Evolutionary conservation across 345 rosid species (phyloP), one percentile per base, ranked within the genome.

Genomic region (Clarkia xantiana): DNA sequence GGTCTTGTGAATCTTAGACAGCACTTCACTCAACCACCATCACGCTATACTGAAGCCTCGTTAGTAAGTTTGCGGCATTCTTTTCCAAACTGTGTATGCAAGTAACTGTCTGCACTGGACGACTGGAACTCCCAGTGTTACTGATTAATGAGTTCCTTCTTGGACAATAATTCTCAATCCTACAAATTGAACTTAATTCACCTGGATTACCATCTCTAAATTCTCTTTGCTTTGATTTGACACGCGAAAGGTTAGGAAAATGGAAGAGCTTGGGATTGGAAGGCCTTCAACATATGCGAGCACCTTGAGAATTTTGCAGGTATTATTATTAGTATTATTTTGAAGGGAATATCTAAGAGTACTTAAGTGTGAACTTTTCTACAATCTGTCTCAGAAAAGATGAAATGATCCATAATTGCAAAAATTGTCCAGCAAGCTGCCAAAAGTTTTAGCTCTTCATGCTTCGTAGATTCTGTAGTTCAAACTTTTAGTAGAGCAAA

Each of bases 221-320:
- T 12, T 16, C 14, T 10, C 9, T 18, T 25, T 12, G 8, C 40
- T 44, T 18, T 56, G 45, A 22, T 42, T 15, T 15, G 14, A 13
- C 67, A 54, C 69, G 22, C 57, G 60, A 54, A 66, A 91, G 98
- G 81, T 91, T 55, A 84, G 84, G 73, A 91, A 86, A 70, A 77
- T 91, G 18, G 98, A 91, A 70, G 98, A 91, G 75, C 89, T 91
- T 54, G 98, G 98, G 59, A 91, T 91, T 60, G 98, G 98, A 62
- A 79, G 96, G 68, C 98, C 98, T 58, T 91, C 98, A 11, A 91
- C 98, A 36, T 91, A 91, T 62, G 94, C 98, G 29, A 73, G 86
- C 56, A 91, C 84, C 43, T 67, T 91, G 55, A 84, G 75, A 68
- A 93, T 91, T 51, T 71, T 91, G 64, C 84, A 84, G 93, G 98